Percentiles rank a stretch among this genome's conserved stretches.
phyloP scores from a whole-genome alignment of 2,329 filamentous ascomycete genomes.

The Cladosporium sp. region DNA sequence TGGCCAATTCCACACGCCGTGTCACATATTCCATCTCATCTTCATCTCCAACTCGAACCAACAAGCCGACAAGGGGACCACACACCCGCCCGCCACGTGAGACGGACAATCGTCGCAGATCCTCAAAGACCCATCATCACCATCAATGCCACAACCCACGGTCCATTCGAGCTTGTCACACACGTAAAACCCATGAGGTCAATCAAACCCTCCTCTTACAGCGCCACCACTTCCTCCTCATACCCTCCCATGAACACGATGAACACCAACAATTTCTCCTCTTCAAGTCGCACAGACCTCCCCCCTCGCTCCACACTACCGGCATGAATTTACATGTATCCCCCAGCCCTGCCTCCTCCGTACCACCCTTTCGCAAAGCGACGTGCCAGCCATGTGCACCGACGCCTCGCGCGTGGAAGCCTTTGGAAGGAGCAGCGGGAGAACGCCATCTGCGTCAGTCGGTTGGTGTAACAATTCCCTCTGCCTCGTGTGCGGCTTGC shows the following conservation, averaged over 20 bases:
- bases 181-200: background rate
- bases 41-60: too few relatives aligned
- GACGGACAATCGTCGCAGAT: background rate
- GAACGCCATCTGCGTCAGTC: too few relatives aligned
- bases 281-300: background rate
- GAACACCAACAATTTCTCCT: background rate
- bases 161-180: too few relatives aligned
- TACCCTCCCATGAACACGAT: too few relatives aligned
- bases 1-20: background rate
- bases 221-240: background rate
- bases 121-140: too few relatives aligned
- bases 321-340: too few relatives aligned
- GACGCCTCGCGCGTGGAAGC: constrained; percentile 11
- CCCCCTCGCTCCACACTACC: background rate
- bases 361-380: constrained; percentile 8
- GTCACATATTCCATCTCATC: background rate
- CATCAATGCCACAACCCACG: too few relatives aligned
- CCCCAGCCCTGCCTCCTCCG: too few relatives aligned
- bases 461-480: too few relatives aligned
- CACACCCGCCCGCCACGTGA: background rate
- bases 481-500: too few relatives aligned
- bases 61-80: too few relatives aligned
- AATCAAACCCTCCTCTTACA: background rate
- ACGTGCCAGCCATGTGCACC: constrained; percentile 13
- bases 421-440: too few relatives aligned